phyloP scores from a whole-genome alignment of 108 stramenopile genomes.

The Pseudonitzschia multiseries region DNA sequence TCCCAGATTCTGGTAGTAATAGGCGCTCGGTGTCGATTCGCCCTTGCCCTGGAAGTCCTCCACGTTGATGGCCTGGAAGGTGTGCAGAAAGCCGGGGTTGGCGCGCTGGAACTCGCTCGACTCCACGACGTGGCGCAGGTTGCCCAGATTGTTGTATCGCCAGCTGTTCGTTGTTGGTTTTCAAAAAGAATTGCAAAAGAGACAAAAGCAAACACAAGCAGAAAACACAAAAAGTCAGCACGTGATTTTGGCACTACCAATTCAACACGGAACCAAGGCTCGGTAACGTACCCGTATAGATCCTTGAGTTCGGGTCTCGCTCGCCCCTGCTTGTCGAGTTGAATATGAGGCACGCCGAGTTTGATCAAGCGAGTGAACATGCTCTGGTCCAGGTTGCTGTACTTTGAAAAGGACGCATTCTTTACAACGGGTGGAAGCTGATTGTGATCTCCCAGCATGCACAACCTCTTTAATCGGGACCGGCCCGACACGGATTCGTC shows the following conservation, averaged over 20 bases:
- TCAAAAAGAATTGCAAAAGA: neutral
- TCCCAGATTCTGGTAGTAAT: slow-evolving; percentile 95
- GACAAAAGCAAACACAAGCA: no score
- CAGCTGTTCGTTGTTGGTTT: slow-evolving; percentile 57
- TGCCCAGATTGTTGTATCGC: slow-evolving; percentile 89
- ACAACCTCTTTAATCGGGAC: slow-evolving; percentile 91
- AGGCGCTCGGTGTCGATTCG: slow-evolving; percentile 85
- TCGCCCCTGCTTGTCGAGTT: slow-evolving; percentile 93
- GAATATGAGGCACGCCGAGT: slow-evolving; percentile 81
- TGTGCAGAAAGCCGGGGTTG: slow-evolving; percentile 91
- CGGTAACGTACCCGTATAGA: slow-evolving; percentile 65
- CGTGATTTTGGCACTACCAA: neutral
- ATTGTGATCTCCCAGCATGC: slow-evolving; percentile 96
- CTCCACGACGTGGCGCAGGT: slow-evolving; percentile 74
- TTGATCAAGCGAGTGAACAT: slow-evolving; percentile 92
- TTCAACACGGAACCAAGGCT: neutral
- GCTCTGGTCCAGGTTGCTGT: slow-evolving; percentile 90
- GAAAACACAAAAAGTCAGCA: slow-evolving; percentile 10
- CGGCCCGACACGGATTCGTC: slow-evolving; percentile 54
- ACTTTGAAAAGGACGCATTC: slow-evolving; percentile 80
- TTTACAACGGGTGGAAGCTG: slow-evolving; percentile 97
- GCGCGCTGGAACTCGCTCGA: slow-evolving; percentile 58
- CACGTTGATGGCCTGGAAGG: slow-evolving; percentile 91
- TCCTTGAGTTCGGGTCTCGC: slow-evolving; percentile 89
- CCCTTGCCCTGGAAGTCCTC: slow-evolving; percentile 90